A percentile compares a stretch with the other conserved stretches of the same genome.
phyloP scores from a whole-genome alignment of 1,139 yeast genomes.

The Geotrichum restrictum region DNA sequence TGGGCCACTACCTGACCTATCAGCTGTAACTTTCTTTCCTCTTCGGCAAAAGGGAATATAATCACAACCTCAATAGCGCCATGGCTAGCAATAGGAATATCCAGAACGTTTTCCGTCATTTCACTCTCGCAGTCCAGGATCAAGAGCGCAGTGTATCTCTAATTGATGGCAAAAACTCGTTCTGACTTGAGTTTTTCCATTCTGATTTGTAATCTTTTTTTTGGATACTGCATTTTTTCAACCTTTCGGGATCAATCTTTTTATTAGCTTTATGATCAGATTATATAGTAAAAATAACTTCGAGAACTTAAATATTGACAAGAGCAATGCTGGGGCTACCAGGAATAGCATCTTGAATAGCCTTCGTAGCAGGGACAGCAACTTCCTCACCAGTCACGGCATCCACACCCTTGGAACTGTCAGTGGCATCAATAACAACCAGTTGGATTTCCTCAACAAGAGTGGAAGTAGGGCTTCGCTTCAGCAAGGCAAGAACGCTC shows the following conservation, averaged over 20 bases:
- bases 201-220: too few species aligned
- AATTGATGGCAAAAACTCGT: too few species aligned
- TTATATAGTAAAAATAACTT: too few species aligned
- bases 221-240: too few species aligned
- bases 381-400: conserved; percentile 67
- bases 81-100: conserved; percentile 9
- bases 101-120: conserved; percentile 9
- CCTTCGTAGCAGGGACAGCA: conserved; percentile 63
- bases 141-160: too few species aligned
- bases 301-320: conserved; percentile 44
- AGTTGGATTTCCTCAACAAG: conserved; percentile 56
- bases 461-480: conserved; percentile 64
- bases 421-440: conserved; percentile 53
- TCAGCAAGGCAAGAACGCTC: conserved; percentile 49
- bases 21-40: not conserved
- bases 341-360: conserved; percentile 80
- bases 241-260: too few species aligned
- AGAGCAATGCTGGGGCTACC: conserved; percentile 88
- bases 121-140: not conserved
- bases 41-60: conserved; percentile 6
- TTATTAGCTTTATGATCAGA: too few species aligned
- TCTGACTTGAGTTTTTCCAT: too few species aligned
- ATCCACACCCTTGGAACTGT: conserved; percentile 58
- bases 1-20: not conserved
- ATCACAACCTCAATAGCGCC: conserved; percentile 15